Evolutionary conservation across 2,329 filamentous ascomycete genomes (phyloP).

Genomic region (Pseudogymnoascus sp.): DNA sequence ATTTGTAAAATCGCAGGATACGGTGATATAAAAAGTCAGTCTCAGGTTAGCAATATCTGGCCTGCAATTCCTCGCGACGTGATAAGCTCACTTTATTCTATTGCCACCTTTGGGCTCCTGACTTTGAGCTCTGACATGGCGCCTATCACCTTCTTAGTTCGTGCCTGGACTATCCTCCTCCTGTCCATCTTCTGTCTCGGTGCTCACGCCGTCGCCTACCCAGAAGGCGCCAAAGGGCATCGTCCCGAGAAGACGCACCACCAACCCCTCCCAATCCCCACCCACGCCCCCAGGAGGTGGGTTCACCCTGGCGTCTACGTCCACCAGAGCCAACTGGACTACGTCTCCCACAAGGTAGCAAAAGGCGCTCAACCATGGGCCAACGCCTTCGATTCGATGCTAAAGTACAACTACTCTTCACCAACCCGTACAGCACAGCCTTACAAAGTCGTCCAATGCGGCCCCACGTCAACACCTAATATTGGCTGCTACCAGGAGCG

Average conservation of each 20-base stretch:
- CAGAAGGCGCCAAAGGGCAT: not conserved
- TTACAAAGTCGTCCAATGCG: slow-evolving; percentile 23
- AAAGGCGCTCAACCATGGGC: slow-evolving; percentile 14
- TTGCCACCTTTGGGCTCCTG: not conserved
- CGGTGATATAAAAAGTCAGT: not conserved
- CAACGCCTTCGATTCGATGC: slow-evolving; percentile 17
- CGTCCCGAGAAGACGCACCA: not conserved
- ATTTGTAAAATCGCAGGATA: not conserved
- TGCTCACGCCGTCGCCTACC: not conserved
- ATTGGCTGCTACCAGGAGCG: slow-evolving; percentile 25
- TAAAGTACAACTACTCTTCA: slow-evolving; percentile 13
- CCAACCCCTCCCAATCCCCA: slow-evolving; percentile 7
- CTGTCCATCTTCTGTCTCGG: not conserved
- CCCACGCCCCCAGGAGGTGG: slow-evolving; percentile 4
- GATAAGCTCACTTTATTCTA: not conserved
- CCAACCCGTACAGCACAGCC: slow-evolving; percentile 13
- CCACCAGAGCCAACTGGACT: slow-evolving; percentile 11
- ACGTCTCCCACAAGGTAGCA: slow-evolving; percentile 7
- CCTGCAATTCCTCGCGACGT: not conserved
- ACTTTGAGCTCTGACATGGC: not conserved
- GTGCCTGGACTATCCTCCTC: not conserved
- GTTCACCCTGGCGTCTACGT: slow-evolving; percentile 13
- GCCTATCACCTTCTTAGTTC: not conserved
- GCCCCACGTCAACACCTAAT: slow-evolving; percentile 24
- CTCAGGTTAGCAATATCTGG: not conserved